Evolutionary conservation across 2,329 filamentous ascomycete species (phyloP).

Genomic region (Chaetomiaceae sp.): DNA sequence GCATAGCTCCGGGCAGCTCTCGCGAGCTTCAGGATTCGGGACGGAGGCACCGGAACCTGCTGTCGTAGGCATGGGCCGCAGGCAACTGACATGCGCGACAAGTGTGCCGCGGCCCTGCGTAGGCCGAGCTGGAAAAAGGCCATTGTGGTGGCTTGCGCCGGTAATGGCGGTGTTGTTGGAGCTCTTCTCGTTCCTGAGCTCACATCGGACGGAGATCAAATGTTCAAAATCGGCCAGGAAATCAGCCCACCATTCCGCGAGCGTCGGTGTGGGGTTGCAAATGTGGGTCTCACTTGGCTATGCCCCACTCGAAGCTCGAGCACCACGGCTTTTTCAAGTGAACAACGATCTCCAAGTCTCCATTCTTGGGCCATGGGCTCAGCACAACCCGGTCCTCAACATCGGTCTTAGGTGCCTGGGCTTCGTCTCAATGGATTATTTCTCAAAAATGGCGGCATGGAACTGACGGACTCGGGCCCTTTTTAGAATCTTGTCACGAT

Average conservation of each 20-base stretch:
- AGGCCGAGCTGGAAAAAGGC: constrained; percentile 29
- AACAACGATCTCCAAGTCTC: too few species aligned
- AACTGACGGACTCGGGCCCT: too few species aligned
- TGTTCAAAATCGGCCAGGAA: constrained; percentile 1
- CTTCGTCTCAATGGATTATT: too few species aligned
- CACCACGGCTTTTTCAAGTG: neutral
- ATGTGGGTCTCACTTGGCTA: too few species aligned
- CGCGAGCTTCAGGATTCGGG: constrained; percentile 16
- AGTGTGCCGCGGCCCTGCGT: constrained; percentile 26
- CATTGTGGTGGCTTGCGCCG: constrained; percentile 24
- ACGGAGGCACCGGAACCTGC: constrained; percentile 23
- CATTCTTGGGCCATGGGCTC: too few species aligned
- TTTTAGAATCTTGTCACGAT: too few species aligned
- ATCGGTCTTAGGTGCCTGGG: too few species aligned
- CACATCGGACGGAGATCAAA: constrained; percentile 10
- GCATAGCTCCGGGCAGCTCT: constrained; percentile 38
- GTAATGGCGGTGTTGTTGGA: constrained; percentile 16
- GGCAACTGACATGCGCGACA: constrained; percentile 36
- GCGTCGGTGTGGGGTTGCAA: too few species aligned
- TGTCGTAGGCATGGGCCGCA: constrained; percentile 44
- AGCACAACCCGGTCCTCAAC: too few species aligned
- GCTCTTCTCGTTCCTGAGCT: constrained; percentile 6
- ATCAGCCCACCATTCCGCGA: constrained; percentile 21
- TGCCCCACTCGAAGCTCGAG: neutral
- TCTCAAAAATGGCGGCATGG: too few species aligned